A percentile compares a stretch with the other conserved stretches of the same genome.
These are phyloP conservation scores for Dionaea muscipula DNA, from an alignment of 179 eudicot genomes.

Conservation along the genomic window DNA sequence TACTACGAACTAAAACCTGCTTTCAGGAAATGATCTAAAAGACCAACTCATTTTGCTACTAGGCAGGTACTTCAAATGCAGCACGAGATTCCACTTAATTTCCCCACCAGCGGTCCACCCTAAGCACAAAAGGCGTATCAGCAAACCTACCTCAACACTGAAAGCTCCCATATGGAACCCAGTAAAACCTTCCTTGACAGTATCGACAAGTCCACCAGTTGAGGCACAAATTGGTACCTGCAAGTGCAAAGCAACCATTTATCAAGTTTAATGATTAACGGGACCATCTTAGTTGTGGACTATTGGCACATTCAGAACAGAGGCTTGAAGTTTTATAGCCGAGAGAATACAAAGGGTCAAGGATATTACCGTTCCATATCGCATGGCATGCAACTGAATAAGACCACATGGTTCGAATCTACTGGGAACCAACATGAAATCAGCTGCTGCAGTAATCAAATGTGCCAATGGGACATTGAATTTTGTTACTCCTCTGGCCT, in stretches of 20 bases:
- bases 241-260: constrained; percentile 18
- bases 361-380: constrained; percentile 69
- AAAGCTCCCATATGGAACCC: constrained; percentile 96
- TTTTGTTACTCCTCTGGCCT: constrained; percentile 82
- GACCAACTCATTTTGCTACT: too few species aligned
- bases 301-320: background rate
- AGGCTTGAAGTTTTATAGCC: background rate
- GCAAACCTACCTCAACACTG: constrained; percentile 53
- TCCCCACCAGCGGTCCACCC: too few species aligned
- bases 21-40: too few species aligned
- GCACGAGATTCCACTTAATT: too few species aligned
- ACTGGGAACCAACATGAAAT: constrained; percentile 72
- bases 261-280: background rate
- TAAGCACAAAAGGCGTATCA: background rate
- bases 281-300: background rate
- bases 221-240: constrained; percentile 85
- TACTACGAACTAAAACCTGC: too few species aligned
- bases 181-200: constrained; percentile 78
- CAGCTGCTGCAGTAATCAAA: constrained; percentile 82
- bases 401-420: constrained; percentile 99
- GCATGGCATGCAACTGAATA: constrained; percentile 89
- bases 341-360: background rate
- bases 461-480: constrained; percentile 77
- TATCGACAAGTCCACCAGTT: constrained; percentile 90
- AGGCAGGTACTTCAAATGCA: too few species aligned